Evolutionary conservation across 2,329 filamentous ascomycete species (phyloP).

Genomic region (Epichloe glyceriae): DNA sequence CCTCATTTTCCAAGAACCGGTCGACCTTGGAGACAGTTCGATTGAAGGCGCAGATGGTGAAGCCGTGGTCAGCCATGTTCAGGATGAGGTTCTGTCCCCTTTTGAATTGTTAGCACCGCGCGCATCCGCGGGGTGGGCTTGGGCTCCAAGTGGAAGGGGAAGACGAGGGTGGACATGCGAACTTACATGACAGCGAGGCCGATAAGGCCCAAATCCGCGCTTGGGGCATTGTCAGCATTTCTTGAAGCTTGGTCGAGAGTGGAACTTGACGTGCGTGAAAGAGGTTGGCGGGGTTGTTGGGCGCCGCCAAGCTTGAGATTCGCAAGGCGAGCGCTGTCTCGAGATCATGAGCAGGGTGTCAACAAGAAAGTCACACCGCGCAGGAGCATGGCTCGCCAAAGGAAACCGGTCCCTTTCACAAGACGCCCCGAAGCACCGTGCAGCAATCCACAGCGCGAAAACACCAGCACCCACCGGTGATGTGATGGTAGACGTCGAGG

Average conservation of each 20-base stretch:
- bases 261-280: conserved; percentile 15
- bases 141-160: neutral
- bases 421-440: neutral
- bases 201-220: conserved; percentile 84
- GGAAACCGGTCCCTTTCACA: neutral
- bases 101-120: conserved; percentile 4
- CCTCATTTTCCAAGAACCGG: conserved; percentile 79
- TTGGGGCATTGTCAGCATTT: conserved; percentile 46
- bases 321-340: conserved; percentile 57
- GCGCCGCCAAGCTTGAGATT: conserved; percentile 57
- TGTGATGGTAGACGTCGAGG: conserved; percentile 12
- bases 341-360: conserved; percentile 23
- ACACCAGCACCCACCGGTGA: conserved; percentile 10
- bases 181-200: conserved; percentile 81
- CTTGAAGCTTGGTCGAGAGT: conserved; percentile 18
- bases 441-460: conserved; percentile 4
- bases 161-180: neutral
- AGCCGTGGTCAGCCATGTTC: conserved; percentile 82
- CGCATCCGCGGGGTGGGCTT: neutral
- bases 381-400: neutral
- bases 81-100: conserved; percentile 78
- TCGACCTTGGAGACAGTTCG: conserved; percentile 98
- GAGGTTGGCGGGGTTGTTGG: conserved; percentile 31
- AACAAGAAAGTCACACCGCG: neutral
- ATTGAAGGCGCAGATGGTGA: conserved; percentile 98